These are phyloP conservation scores for Candida sp. DNA, from an alignment of 1,139 yeast genomes.

Conservation along the genomic window DNA sequence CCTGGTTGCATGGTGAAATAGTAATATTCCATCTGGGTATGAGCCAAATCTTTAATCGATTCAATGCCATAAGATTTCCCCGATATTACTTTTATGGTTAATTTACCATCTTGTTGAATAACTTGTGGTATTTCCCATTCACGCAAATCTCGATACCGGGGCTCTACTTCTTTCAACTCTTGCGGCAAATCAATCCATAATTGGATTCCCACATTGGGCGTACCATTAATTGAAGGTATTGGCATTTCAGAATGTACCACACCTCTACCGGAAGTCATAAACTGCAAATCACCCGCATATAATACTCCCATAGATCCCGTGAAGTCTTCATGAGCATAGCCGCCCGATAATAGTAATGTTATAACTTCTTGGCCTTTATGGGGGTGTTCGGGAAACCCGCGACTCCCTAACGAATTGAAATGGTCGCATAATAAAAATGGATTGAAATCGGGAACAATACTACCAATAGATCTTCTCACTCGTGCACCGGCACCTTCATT, in stretches of 20 bases:
- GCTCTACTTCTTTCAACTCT: slow-evolving; percentile 62
- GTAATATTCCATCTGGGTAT: slow-evolving; percentile 79
- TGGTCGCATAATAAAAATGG: slow-evolving; percentile 89
- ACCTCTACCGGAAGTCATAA: slow-evolving; percentile 94
- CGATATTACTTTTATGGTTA: slow-evolving; percentile 68
- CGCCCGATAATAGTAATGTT: slow-evolving; percentile 70
- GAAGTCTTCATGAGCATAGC: slow-evolving; percentile 88
- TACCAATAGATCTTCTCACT: slow-evolving; percentile 82
- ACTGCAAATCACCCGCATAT: slow-evolving; percentile 84
- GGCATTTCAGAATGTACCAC: slow-evolving; percentile 89
- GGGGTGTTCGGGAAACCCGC: slow-evolving; percentile 92
- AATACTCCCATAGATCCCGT: slow-evolving; percentile 80
- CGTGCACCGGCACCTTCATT: slow-evolving; percentile 87
- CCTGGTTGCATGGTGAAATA: slow-evolving; percentile 68
- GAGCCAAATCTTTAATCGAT: slow-evolving; percentile 73
- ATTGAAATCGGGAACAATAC: slow-evolving; percentile 66
- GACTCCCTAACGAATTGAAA: slow-evolving; percentile 47
- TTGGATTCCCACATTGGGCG: slow-evolving; percentile 70
- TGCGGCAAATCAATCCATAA: slow-evolving; percentile 90
- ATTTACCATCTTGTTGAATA: slow-evolving; percentile 63
- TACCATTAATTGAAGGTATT: slow-evolving; percentile 51
- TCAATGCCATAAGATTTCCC: slow-evolving; percentile 77
- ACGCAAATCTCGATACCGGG: slow-evolving; percentile 79
- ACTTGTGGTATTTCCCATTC: slow-evolving; percentile 66
- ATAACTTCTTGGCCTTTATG: slow-evolving; percentile 92